A percentile compares a stretch with the other conserved stretches of the same genome.
phyloP scores from a whole-genome alignment of 1,284 basidiomycete genomes.

The Porodaedalea pini region DNA sequence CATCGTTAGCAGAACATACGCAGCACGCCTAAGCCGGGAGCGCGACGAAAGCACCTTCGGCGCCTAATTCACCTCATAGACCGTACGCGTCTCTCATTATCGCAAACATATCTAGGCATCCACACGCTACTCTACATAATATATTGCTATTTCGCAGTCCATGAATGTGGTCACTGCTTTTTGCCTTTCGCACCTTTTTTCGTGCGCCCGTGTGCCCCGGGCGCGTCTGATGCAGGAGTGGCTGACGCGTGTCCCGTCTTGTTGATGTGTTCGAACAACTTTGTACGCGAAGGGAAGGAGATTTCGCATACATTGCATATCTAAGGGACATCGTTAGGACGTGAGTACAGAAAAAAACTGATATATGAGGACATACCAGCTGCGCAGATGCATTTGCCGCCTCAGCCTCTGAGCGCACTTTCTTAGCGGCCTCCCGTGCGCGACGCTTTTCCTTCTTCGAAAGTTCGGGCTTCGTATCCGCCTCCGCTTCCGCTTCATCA shows the following conservation, averaged over 20 bases:
- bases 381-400: slow-evolving; percentile 22
- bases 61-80: not conserved
- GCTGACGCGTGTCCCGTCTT: slow-evolving; percentile 73
- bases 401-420: slow-evolving; percentile 41
- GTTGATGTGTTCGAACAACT: slow-evolving; percentile 75
- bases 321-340: slow-evolving; percentile 28
- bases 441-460: slow-evolving; percentile 83
- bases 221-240: slow-evolving; percentile 20
- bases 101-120: slow-evolving; percentile 1
- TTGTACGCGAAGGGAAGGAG: slow-evolving; percentile 70
- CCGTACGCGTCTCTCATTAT: not conserved
- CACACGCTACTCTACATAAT: slow-evolving; percentile 4
- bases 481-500: not conserved
- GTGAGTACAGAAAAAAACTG: slow-evolving; percentile 18
- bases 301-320: slow-evolving; percentile 72
- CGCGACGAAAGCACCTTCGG: slow-evolving; percentile 30
- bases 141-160: not conserved
- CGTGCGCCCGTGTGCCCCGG: not conserved
- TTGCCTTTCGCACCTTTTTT: slow-evolving; percentile 15
- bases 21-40: slow-evolving; percentile 54
- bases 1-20: slow-evolving; percentile 68
- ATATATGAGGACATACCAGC: slow-evolving; percentile 28
- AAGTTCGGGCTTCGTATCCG: slow-evolving; percentile 35
- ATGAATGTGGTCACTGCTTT: slow-evolving; percentile 2
- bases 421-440: slow-evolving; percentile 76